Base-by-base conservation (phyloP, 2,329 filamentous ascomycete species). In the Didymella sp. region DNA sequence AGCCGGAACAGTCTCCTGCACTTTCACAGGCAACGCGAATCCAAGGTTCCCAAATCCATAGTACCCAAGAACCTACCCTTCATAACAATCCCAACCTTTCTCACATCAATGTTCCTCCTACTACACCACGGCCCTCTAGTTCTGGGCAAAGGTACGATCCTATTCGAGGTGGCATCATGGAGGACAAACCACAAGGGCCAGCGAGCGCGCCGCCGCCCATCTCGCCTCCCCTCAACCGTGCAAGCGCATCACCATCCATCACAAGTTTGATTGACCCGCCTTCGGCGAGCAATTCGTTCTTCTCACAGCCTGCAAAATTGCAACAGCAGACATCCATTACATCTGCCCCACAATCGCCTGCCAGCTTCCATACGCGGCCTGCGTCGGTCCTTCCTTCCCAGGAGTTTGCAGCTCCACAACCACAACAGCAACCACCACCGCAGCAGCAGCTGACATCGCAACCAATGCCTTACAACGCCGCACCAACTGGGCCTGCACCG, bases 241-340 rank as follows among this genome's bases (percentile, higher is more conserved):
- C 91, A n/a, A 94, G 90, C 72, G 90, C 90, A 35, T 97, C 94
- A 4, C 93, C 94, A 1, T 94, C 94, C 2, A 96, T 97, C 65
- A 89, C 92, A 6, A 96, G 91, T 76, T 84, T 97, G 55, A 91
- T 97, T 47, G 92, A 96, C 65, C 89, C 89, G 30, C 84, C 84
- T 2, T 75, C 68, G 51, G 71, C 75, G 66, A 70, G 64, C 70
- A 75, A 75, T 59, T 66, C 74, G 28, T 71, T 73, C 70, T 72
- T 73, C 49, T 57, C 69, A 0, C 73, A 72, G 43, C 59, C 72
- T 31, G 62, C 61, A 24, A 72, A 72, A 56, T 62, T 74, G 37
- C 73, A 74, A 52, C 72, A 74, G 41, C 73, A 74, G 33, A 38
- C 62, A 21, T 77, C 74, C 6, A 67, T 77, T 27, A 77, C 75